phyloP scores from a whole-genome alignment of 2,329 filamentous ascomycete genomes.

The Chaetomiaceae sp. region DNA sequence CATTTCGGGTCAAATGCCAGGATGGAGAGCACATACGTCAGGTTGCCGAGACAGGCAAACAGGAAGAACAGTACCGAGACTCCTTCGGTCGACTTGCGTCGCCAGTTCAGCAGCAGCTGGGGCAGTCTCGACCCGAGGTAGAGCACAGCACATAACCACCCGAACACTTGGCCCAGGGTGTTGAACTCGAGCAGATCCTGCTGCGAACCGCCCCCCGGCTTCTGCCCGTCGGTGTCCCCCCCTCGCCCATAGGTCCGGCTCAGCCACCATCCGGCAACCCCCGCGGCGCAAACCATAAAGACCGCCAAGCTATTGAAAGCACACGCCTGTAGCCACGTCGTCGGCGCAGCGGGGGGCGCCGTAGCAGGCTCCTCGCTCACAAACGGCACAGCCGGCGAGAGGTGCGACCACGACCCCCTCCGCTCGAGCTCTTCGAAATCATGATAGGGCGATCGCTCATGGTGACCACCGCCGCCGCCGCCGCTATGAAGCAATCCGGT shows the following conservation, averaged over 20 bases:
- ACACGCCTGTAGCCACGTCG: slow-evolving; percentile 52
- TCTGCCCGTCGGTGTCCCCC: slow-evolving; percentile 41
- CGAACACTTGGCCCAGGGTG: slow-evolving; percentile 80
- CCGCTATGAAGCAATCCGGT: slow-evolving; percentile 42
- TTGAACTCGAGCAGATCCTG: slow-evolving; percentile 61
- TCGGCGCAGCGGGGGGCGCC: slow-evolving; percentile 40
- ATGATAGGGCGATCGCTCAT: slow-evolving; percentile 40
- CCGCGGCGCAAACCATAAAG: slow-evolving; percentile 76
- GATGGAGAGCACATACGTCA: slow-evolving; percentile 90
- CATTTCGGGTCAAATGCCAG: slow-evolving; percentile 82
- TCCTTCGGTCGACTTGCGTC: slow-evolving; percentile 87
- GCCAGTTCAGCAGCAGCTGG: slow-evolving; percentile 87
- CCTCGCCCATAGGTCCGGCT: slow-evolving; percentile 47
- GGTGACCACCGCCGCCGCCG: background rate
- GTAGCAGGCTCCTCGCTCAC: slow-evolving; percentile 44
- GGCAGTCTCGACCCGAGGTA: slow-evolving; percentile 89
- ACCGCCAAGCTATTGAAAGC: slow-evolving; percentile 73
- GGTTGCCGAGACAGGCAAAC: slow-evolving; percentile 91
- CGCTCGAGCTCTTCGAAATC: slow-evolving; percentile 36
- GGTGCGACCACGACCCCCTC: slow-evolving; percentile 58
- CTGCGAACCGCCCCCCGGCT: slow-evolving; percentile 32
- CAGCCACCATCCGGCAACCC: slow-evolving; percentile 81
- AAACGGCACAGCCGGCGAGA: slow-evolving; percentile 80
- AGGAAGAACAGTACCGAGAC: slow-evolving; percentile 93
- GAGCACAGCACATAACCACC: slow-evolving; percentile 82